A percentile compares a stretch with the other conserved stretches of the same genome.
These are phyloP conservation scores for Platanthera zijinensis DNA, from an alignment of 106 monocot species.

Conservation along the genomic window DNA sequence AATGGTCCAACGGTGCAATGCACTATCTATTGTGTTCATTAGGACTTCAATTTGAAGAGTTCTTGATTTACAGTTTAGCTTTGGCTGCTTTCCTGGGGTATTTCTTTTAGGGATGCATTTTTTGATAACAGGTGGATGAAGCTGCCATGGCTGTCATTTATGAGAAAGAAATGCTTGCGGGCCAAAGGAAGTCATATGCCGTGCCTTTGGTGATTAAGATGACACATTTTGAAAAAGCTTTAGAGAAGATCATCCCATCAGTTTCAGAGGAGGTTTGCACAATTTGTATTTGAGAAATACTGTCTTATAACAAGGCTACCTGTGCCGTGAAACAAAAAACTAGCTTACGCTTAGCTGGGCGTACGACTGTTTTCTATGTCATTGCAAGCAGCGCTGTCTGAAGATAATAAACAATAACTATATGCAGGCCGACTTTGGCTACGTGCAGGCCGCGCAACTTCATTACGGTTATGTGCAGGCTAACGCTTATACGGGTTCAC, in stretches of 20 bases:
- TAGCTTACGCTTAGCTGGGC: background rate
- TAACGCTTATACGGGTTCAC: no score
- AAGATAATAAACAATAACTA: no score
- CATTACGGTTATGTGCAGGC: no score
- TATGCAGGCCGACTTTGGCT: background rate
- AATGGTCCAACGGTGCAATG: background rate
- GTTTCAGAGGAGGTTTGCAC: conserved; percentile 52
- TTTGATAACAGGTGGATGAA: conserved; percentile 47
- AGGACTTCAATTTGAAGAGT: background rate
- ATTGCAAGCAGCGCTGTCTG: background rate
- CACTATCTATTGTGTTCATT: background rate
- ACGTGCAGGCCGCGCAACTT: no score
- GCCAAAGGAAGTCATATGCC: conserved; percentile 9
- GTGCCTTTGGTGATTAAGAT: conserved; percentile 26
- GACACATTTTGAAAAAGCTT: conserved; percentile 57
- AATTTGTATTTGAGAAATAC: background rate
- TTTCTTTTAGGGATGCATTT: background rate
- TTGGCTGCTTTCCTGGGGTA: background rate
- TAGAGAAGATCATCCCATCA: conserved; percentile 35
- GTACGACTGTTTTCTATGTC: background rate
- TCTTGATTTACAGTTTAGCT: background rate
- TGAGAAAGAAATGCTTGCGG: conserved; percentile 28
- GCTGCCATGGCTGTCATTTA: conserved; percentile 54
- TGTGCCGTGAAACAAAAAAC: no score
- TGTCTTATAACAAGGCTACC: background rate